These are phyloP conservation scores for Venturia aucupariae DNA, from an alignment of 2,329 filamentous ascomycete species.

Conservation along the genomic window DNA sequence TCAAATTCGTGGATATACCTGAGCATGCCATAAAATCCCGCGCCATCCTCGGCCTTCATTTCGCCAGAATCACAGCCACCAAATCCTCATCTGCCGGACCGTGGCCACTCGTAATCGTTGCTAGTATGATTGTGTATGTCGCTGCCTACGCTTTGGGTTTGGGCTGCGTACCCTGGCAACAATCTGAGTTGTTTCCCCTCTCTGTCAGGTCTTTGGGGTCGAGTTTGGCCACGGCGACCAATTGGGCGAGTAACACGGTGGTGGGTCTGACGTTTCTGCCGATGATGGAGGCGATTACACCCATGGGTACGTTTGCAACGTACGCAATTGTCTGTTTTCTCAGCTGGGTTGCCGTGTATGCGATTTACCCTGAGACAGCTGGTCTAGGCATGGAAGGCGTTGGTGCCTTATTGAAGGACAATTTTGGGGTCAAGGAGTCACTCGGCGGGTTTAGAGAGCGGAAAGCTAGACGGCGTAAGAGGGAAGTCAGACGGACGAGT, in stretches of 20 bases:
- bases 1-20: constrained; percentile 51
- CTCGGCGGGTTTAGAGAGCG: constrained; percentile 4
- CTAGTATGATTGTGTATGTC: constrained; percentile 74
- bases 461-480: not conserved
- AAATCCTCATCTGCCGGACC: not conserved
- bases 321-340: constrained; percentile 63
- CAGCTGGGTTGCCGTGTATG: constrained; percentile 61
- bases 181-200: constrained; percentile 80
- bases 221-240: constrained; percentile 68
- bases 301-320: constrained; percentile 68
- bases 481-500: not conserved
- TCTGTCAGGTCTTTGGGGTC: constrained; percentile 64
- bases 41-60: constrained; percentile 2
- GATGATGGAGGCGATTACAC: constrained; percentile 68
- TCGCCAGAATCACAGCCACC: not conserved
- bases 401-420: constrained; percentile 57
- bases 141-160: constrained; percentile 78
- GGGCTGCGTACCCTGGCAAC: constrained; percentile 93
- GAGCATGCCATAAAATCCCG: not conserved
- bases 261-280: constrained; percentile 82
- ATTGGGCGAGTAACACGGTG: constrained; percentile 80
- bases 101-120: constrained; percentile 50
- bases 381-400: constrained; percentile 76
- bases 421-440: constrained; percentile 50
- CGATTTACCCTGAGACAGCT: constrained; percentile 78